Base-by-base conservation (phyloP, 140 eudicot genomes). In the Senecio squalidus region DNA sequence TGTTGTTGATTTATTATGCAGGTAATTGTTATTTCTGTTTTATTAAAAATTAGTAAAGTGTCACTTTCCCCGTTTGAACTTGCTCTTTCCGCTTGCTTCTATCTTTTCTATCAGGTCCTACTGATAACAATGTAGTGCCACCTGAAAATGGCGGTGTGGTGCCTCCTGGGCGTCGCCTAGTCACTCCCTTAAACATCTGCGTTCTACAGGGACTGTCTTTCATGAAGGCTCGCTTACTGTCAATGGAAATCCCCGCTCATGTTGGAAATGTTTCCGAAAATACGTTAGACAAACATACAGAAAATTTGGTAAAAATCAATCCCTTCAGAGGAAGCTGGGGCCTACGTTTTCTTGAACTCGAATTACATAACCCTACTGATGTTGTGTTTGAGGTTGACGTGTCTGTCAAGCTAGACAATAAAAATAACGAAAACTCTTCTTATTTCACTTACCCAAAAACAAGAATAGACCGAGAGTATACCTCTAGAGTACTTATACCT, bases 251-350 rank as follows among this genome's bases (percentile, higher is more conserved):
- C 68, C 98, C 96, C 6, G 94, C 98, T 27, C 82, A 70, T 41
- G 76, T 88, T 70, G 96, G 96, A 22, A 85, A 75, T 23, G 70
- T 73, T 20, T 51, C 74, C 33, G 79, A 84, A 34, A 75, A 69
- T 18, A 26, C 31, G 2, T 53, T 33, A 13, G 75, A 72, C 53
- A 55, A 59, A 48, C 79, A 80, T 52, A 31, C 66, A 14, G 91
- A 81, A 26, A 64, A 74, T 30, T 58, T 86, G 57, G 75, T 91
- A 58, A 91, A 81, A 57, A 86, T 76, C 14, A 92, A 91, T 64
- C 98, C 98, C 8, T 81, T 81, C 64, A 84, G 98, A 40, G 98
- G 98, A 73, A 83, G 96, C 64, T 91, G 96, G 96, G 98, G 98
- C 14, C 65, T 91, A 29, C 80, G 94, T 27, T 91, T 91, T 66